phyloP scores from a whole-genome alignment of 1,284 basidiomycete genomes.

The Ganoderma boninense region DNA sequence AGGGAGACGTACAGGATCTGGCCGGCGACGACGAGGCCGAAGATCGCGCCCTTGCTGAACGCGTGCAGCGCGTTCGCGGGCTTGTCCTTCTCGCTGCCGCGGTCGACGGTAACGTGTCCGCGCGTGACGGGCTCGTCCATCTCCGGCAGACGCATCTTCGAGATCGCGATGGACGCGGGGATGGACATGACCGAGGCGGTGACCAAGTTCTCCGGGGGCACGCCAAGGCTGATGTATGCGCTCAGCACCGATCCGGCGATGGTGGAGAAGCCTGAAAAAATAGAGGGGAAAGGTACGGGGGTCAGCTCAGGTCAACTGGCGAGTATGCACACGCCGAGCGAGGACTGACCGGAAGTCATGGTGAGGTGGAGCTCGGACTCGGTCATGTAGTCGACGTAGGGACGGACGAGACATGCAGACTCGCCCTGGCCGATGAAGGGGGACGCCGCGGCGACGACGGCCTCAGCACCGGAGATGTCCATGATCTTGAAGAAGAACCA shows the following conservation, averaged over 20 bases:
- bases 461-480: constrained; percentile 90
- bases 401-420: constrained; percentile 84
- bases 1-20: constrained; percentile 72
- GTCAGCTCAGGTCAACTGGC: neutral
- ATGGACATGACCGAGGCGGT: constrained; percentile 96
- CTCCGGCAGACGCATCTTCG: constrained; percentile 88
- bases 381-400: constrained; percentile 91
- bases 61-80: constrained; percentile 87
- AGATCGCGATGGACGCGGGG: constrained; percentile 91
- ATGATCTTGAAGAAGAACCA: constrained; percentile 94
- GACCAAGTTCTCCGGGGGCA: constrained; percentile 84
- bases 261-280: constrained; percentile 74
- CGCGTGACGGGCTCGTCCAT: constrained; percentile 86
- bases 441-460: constrained; percentile 90
- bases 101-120: constrained; percentile 81
- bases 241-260: constrained; percentile 90
- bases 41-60: constrained; percentile 87
- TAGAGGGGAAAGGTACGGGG: neutral
- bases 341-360: constrained; percentile 81
- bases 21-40: constrained; percentile 87
- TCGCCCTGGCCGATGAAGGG: constrained; percentile 94
- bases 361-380: constrained; percentile 88
- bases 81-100: constrained; percentile 65
- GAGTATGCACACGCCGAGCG: neutral
- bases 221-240: constrained; percentile 87